These are phyloP conservation scores for Pseudotsuga menziesii DNA, from an alignment of 75 land plant genomes.

Conservation along the genomic window DNA sequence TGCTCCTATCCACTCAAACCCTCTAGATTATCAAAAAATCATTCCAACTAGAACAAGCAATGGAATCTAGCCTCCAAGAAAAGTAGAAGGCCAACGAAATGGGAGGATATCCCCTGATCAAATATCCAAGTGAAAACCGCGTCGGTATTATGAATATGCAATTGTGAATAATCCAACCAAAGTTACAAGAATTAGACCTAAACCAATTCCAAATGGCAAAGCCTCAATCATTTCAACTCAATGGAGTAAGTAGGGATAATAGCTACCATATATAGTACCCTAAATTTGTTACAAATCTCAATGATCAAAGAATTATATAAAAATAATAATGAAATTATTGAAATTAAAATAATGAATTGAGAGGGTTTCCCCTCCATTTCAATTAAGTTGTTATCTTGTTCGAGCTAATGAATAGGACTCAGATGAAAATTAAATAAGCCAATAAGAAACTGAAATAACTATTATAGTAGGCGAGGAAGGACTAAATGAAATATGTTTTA, in stretches of 20 bases:
- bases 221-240: slow-evolving; percentile 8
- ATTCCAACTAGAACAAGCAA: neutral
- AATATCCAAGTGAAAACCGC: slow-evolving; percentile 13
- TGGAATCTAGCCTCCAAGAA: neutral
- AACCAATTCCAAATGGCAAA: slow-evolving; percentile 10
- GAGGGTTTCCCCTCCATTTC: neutral
- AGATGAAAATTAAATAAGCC: neutral
- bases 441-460: too few species aligned
- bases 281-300: neutral
- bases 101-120: neutral
- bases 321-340: neutral
- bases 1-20: too few species aligned
- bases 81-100: neutral
- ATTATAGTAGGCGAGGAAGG: too few species aligned
- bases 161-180: slow-evolving; percentile 9
- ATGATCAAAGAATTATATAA: neutral
- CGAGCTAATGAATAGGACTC: neutral
- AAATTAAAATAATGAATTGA: neutral
- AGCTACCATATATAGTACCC: neutral
- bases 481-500: neutral
- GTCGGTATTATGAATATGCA: slow-evolving; percentile 11
- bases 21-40: neutral
- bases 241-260: neutral
- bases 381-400: neutral
- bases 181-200: slow-evolving; percentile 12